Base-by-base conservation (phyloP, 345 rosid genomes). In the Aquilaria malaccensis region DNA sequence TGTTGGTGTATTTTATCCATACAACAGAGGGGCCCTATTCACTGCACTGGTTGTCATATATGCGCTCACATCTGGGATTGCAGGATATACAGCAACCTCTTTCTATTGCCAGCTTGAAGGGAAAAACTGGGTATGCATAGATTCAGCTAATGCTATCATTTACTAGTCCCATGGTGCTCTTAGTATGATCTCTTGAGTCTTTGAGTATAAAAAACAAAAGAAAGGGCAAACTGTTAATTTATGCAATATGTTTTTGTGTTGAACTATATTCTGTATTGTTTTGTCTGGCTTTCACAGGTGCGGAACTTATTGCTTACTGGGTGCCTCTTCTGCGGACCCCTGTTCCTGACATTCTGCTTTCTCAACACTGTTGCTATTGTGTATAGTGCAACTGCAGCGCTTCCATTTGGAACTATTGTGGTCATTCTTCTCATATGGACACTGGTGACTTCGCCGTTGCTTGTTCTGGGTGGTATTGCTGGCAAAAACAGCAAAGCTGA, bases 91-190 rank as follows among this genome's bases (percentile, higher is more conserved):
- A 33, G 82, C 97, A 41, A 72, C 97, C 51, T 80, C 97, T 62
- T 90, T 87, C 81, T 90, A 85, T 70, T 79, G 92, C 72, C 97
- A 87, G 68, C 97, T 90, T 64, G 97, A 90, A 81, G 95, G 97
- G 74, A 76, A 64, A 45, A 90, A 83, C 66, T 90, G 97, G 97
- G 97, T 90, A 77, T 66, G 74, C 30, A 3, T 52, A 14, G 47
- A 43, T 60, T 14, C 13, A 11, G 22, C 60, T 51, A 43, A 9
- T 62, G 45, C n/a, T 12, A 6, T 4, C 29, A 33, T 37, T 31
- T 10, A 52, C 48, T 29, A 41, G 30, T 31, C 10, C 30, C 29
- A 3, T 55, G 51, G 45, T 46, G 32, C 33, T 64, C 55, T 33
- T 11, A 29, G 30, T 13, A 58, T 51, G 33, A 47, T 37, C 46